Evolutionary conservation across 2,329 filamentous ascomycete species (phyloP), one percentile per base, ranked within the genome.

Genomic region (Beauveria rudraprayagi): DNA sequence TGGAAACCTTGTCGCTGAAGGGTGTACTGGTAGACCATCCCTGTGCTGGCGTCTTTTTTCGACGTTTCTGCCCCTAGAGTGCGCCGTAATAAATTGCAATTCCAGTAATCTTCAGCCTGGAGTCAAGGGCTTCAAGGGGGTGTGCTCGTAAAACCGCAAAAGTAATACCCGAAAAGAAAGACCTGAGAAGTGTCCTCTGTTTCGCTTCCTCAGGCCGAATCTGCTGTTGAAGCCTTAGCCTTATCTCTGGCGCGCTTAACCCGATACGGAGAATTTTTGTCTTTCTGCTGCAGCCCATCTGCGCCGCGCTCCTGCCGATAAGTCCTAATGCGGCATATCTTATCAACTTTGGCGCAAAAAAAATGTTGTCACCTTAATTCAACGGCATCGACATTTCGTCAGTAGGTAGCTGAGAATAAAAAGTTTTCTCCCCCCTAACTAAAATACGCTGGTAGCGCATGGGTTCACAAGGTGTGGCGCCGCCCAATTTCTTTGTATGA

Each of bases 261-360:
- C 60, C 54, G 53, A 61, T 57, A 52, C 22, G 48, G 60, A 16
- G n/a, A 30, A 16, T 41, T 19, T n/a, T 44, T 51, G 53, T 60
- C 57, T n/a, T 11, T 40, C 48, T 60, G 48, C 43, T 57, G 46
- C 60, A 53, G 60, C 46, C 60, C n/a, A 51, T 53, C 37, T 48
- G 43, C 59, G 59, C 51, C 48, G 24, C 52, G 40, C 40, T 51
- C 34, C 60, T 47, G 22, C 59, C 52, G 54, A 51, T 61, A 61
- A 56, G 54, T 61, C 60, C 60, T 43, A 61, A 61, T 55, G 60
- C 60, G 60, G 60, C 54, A 61, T 61, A 61, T 61, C 60, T 46
- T 46, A 52, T 57, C 52, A n/a, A 48, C 41, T 48, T 48, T 60
- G 9, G 22, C 11, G 26, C 34, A 60, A 60, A 60, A 22, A 22